phyloP scores from a whole-genome alignment of 345 rosid species.

The Melaleuca alternifolia region DNA sequence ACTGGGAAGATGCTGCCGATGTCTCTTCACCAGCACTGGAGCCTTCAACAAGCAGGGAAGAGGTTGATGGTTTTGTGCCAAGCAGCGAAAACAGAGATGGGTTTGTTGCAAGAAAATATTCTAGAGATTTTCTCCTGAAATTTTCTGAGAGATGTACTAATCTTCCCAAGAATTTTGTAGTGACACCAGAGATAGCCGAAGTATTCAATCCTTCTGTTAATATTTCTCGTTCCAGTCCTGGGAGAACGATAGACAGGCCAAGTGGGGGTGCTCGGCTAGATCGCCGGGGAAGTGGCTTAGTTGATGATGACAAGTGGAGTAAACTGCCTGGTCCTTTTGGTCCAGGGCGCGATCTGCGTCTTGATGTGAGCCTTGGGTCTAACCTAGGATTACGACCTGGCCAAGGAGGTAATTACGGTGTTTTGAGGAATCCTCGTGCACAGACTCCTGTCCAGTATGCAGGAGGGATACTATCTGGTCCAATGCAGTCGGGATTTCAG shows the following conservation, averaged over 20 bases:
- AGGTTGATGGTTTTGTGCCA: conserved; percentile 5
- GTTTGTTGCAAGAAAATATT: conserved; percentile 58
- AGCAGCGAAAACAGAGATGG: conserved; percentile 7
- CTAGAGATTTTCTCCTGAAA: conserved; percentile 86
- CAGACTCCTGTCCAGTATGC: conserved; percentile 34
- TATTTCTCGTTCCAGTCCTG: conserved; percentile 40
- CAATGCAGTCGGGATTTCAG: conserved; percentile 59
- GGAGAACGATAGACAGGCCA: conserved; percentile 57
- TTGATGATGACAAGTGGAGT: conserved; percentile 65
- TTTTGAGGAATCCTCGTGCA: conserved; percentile 52
- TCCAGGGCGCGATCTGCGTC: conserved; percentile 41
- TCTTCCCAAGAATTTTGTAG: conserved; percentile 59
- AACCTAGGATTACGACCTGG: conserved; percentile 51
- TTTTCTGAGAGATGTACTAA: conserved; percentile 56
- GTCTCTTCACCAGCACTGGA: conserved; percentile 71
- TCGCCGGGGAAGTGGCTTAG: conserved; percentile 56
- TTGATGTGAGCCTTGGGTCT: conserved; percentile 35
- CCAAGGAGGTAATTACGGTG: conserved; percentile 73
- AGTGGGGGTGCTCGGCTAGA: conserved; percentile 49
- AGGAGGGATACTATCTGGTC: conserved; percentile 64
- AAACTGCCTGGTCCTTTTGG: conserved; percentile 37
- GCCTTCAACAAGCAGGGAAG: conserved; percentile 20
- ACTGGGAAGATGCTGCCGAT: conserved; percentile 99
- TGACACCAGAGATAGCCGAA: conserved; percentile 38
- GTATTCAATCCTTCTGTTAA: conserved; percentile 20